Evolutionary conservation across 306 rosid genomes (phyloP).

Genomic region (Lithocarpus polystachyus): DNA sequence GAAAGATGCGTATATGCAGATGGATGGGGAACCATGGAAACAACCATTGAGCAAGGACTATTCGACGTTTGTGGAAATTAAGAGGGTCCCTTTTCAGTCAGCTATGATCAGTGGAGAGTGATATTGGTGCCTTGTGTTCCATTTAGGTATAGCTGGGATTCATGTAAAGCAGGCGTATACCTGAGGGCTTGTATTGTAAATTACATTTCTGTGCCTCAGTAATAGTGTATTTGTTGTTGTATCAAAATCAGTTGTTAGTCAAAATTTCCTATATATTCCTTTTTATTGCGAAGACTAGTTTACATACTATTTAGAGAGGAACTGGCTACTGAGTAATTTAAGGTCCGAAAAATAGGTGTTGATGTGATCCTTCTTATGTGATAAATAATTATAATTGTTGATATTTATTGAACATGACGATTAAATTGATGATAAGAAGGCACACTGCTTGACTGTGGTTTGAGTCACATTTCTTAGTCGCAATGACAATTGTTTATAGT

Average conservation of each 20-base stretch:
- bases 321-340: not conserved
- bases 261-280: not conserved
- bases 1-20: conserved; percentile 76
- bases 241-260: not conserved
- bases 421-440: not conserved
- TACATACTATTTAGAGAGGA: not conserved
- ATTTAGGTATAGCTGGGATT: conserved; percentile 11
- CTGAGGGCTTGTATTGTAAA: conserved; percentile 14
- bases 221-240: not conserved
- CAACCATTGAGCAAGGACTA: conserved; percentile 66
- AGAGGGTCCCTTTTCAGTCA: conserved; percentile 81
- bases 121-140: conserved; percentile 16
- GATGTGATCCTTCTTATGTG: not conserved
- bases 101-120: conserved; percentile 63
- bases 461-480: no score
- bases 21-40: conserved; percentile 99
- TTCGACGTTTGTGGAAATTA: conserved; percentile 84
- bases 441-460: not conserved
- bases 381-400: not conserved
- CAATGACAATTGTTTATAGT: no score
- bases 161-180: conserved; percentile 8
- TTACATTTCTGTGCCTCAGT: conserved; percentile 4
- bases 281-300: not conserved
- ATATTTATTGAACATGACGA: not conserved
- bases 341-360: not conserved